A percentile compares a stretch with the other conserved stretches of the same genome.
Evolutionary conservation across 805 yeast genomes (phyloP).

Genomic region (Spathaspora hagerdaliae): DNA sequence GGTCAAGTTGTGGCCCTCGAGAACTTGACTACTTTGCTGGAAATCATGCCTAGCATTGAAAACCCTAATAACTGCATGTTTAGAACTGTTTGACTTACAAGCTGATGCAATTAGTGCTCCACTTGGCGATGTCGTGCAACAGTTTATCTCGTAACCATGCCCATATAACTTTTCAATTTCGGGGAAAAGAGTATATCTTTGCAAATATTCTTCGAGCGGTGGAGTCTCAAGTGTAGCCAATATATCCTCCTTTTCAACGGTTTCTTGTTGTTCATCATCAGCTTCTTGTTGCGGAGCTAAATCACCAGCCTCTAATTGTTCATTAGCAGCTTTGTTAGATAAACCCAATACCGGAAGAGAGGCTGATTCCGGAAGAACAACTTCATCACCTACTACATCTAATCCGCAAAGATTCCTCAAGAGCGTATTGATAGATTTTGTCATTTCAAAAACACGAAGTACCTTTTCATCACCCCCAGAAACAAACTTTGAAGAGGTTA

Average conservation of each 20-base stretch:
- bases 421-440: constrained; percentile 67
- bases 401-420: constrained; percentile 53
- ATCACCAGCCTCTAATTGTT: constrained; percentile 39
- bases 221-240: constrained; percentile 48
- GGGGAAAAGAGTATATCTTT: constrained; percentile 91
- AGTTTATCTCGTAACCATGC: constrained; percentile 91
- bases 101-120: constrained; percentile 73
- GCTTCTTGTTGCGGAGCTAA: constrained; percentile 36
- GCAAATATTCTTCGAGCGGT: constrained; percentile 88
- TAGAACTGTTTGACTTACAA: constrained; percentile 80
- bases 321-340: constrained; percentile 79
- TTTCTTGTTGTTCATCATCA: constrained; percentile 33
- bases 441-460: constrained; percentile 83
- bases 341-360: constrained; percentile 90
- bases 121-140: constrained; percentile 68
- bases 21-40: constrained; percentile 40
- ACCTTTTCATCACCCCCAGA: constrained; percentile 97
- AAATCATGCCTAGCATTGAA: constrained; percentile 60
- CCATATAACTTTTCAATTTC: constrained; percentile 94
- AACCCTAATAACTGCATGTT: constrained; percentile 81
- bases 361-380: constrained; percentile 70
- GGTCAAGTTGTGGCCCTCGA: constrained; percentile 76
- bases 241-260: constrained; percentile 37
- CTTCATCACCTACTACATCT: constrained; percentile 11
- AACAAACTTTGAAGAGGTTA: constrained; percentile 62